phyloP scores from a whole-genome alignment of 805 yeast species.

The Teunomyces pallodes region DNA sequence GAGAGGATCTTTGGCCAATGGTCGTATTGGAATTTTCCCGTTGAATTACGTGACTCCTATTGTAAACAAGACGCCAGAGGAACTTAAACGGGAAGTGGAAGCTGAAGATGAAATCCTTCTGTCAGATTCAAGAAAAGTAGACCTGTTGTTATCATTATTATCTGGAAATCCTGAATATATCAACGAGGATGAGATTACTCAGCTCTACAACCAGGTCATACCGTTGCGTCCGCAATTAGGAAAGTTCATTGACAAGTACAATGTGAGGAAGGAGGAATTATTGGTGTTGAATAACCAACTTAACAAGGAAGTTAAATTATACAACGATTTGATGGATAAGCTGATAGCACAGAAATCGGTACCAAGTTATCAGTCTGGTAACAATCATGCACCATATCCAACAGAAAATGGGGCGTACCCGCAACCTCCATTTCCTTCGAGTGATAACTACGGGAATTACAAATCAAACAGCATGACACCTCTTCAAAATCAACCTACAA shows the following conservation, averaged over 20 bases:
- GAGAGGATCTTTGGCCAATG: slow-evolving; percentile 76
- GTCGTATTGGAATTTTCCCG: slow-evolving; percentile 86
- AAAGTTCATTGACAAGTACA: slow-evolving; percentile 71
- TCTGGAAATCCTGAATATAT: slow-evolving; percentile 33
- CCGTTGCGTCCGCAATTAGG: slow-evolving; percentile 75
- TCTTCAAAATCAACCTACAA: slow-evolving; percentile 29
- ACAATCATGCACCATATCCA: slow-evolving; percentile 7
- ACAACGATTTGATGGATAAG: slow-evolving; percentile 65
- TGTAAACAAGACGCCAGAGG: slow-evolving; percentile 61
- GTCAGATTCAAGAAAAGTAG: slow-evolving; percentile 57
- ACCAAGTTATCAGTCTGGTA: neutral
- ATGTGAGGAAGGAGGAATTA: slow-evolving; percentile 75
- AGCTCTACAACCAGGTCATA: slow-evolving; percentile 66
- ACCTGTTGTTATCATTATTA: slow-evolving; percentile 60
- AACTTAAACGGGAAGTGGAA: slow-evolving; percentile 48
- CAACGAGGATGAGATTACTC: slow-evolving; percentile 66
- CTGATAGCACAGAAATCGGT: slow-evolving; percentile 13
- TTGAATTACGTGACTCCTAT: slow-evolving; percentile 84
- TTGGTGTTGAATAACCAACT: slow-evolving; percentile 68
- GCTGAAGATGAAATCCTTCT: slow-evolving; percentile 54
- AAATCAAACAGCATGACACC: neutral
- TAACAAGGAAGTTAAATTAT: slow-evolving; percentile 62
- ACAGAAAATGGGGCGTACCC: neutral
- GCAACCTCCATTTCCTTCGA: neutral
- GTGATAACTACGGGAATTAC: neutral